Evolutionary conservation across 192 early-diverging fungal genomes (phyloP), one percentile per base, ranked within the genome.

Genomic region (Coemansia sp.): DNA sequence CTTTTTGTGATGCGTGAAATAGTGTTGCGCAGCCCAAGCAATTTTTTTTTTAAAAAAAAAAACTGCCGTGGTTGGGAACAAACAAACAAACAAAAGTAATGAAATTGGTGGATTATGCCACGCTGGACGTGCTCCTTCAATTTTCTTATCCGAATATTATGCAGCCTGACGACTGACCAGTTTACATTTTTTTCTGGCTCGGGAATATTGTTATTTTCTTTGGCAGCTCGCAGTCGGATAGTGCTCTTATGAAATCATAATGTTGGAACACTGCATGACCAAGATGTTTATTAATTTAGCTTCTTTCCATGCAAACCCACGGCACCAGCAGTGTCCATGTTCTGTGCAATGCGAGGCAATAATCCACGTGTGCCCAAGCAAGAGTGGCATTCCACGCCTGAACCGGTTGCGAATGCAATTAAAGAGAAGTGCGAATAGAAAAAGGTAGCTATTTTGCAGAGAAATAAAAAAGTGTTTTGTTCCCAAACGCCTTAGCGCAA

Each of bases 171-270:
- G 51, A 31, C 51, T 53, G 51, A 32, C 43, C 19, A n/a, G 43
- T 22, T 44, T 24, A 28, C 53, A 54, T 19, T 11, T 21, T 54
- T 35, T 54, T 31, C 29, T 50, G 48, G 23, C 35, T 54, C 35
- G 23, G 53, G 32, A 35, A 54, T 11, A 40, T 40, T 40, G 35
- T 0, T 16, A 40, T 40, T 40, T 16, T 40, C 16, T 40, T n/a
- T 40, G 35, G 5, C 35, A 16, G 35, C 35, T 40, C 14, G 5
- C 35, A 16, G 35, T 16, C 35, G 35, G n/a, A 40, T 31, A 53
- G 28, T 53, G 51, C 32, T 53, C 29, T 54, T 54, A 54, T 54
- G 53, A 54, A 33, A 33, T 54, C 53, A 35, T 54, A 54, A n/a
- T n/a, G 8, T n/a, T 21, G 19, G 18, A 44, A 44, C 19, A 8